These are phyloP conservation scores for Echria macrotheca DNA, from an alignment of 495 filamentous ascomycete genomes.

Conservation along the genomic window DNA sequence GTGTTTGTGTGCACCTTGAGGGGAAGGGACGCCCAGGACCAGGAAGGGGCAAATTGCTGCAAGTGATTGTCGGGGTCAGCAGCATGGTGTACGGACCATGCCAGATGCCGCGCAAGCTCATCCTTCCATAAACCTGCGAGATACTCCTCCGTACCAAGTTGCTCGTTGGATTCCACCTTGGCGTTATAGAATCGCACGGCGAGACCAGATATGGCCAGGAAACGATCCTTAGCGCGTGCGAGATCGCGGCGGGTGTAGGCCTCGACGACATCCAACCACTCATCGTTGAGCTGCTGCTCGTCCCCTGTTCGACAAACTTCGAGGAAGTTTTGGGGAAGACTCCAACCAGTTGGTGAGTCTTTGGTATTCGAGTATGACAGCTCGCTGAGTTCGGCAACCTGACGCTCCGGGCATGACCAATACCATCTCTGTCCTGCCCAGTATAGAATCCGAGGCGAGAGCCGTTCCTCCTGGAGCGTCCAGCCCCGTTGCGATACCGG, in stretches of 20 bases:
- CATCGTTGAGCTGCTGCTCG: slow-evolving; percentile 21
- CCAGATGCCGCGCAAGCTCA: slow-evolving; percentile 24
- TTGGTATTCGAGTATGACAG: not conserved
- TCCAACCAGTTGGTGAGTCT: slow-evolving; percentile 4
- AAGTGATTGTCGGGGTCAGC: slow-evolving; percentile 12
- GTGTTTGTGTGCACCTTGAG: slow-evolving; percentile 18
- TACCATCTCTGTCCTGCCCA: slow-evolving; percentile 29
- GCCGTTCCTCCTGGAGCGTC: slow-evolving; percentile 31
- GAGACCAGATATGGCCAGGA: slow-evolving; percentile 28
- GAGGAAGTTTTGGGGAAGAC: slow-evolving; percentile 24
- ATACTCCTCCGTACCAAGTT: slow-evolving; percentile 21
- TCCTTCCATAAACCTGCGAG: slow-evolving; percentile 28
- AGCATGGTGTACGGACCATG: slow-evolving; percentile 24
- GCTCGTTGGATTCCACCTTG: slow-evolving; percentile 18
- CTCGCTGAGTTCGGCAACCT: slow-evolving; percentile 18
- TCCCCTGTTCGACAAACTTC: slow-evolving; percentile 24
- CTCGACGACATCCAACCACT: slow-evolving; percentile 32
- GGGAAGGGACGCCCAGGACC: slow-evolving; percentile 29
- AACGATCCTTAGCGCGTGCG: slow-evolving; percentile 23
- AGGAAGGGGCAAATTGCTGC: slow-evolving; percentile 26
- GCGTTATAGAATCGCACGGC: slow-evolving; percentile 29
- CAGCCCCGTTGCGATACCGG: slow-evolving; percentile 25
- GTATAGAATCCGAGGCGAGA: slow-evolving; percentile 29
- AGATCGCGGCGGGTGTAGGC: slow-evolving; percentile 28
- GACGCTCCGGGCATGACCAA: slow-evolving; percentile 28